Evolutionary conservation across 345 rosid genomes (phyloP).

Genomic region (Sisymbrium altissimum): DNA sequence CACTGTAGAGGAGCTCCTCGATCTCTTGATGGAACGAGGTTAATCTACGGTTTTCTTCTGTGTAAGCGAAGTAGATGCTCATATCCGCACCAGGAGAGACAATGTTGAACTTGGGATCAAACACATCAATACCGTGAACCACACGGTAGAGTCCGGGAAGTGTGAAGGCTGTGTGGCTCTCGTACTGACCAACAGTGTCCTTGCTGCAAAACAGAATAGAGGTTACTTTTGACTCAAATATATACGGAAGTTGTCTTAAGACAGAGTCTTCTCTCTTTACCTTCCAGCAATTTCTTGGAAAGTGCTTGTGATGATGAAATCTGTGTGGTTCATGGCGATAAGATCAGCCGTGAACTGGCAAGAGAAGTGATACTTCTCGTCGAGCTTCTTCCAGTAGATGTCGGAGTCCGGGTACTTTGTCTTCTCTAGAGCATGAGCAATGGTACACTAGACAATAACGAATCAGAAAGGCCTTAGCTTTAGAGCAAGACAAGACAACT

Average conservation of each 20-base stretch:
- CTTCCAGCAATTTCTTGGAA: slow-evolving; percentile 97
- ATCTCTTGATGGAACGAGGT: slow-evolving; percentile 61
- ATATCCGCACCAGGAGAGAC: slow-evolving; percentile 83
- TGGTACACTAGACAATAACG: slow-evolving; percentile 57
- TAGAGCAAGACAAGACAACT: neutral
- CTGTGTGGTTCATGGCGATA: slow-evolving; percentile 88
- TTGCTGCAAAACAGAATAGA: slow-evolving; percentile 44
- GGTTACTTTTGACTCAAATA: neutral
- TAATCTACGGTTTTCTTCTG: slow-evolving; percentile 52
- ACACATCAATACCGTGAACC: slow-evolving; percentile 72
- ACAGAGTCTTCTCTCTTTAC: slow-evolving; percentile 31
- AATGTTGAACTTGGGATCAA: slow-evolving; percentile 87
- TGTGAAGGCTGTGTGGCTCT: slow-evolving; percentile 83
- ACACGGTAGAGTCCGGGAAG: slow-evolving; percentile 77
- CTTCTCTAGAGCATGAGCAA: slow-evolving; percentile 92
- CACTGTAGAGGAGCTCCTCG: slow-evolving; percentile 70
- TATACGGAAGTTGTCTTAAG: neutral
- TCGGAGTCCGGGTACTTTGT: slow-evolving; percentile 92
- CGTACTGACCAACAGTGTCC: slow-evolving; percentile 80
- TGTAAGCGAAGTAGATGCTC: slow-evolving; percentile 74
- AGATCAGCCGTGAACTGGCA: slow-evolving; percentile 94
- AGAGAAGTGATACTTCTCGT: slow-evolving; percentile 87
- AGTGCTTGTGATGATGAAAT: slow-evolving; percentile 91
- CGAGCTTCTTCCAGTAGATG: slow-evolving; percentile 82
- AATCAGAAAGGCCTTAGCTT: neutral